Percentiles rank a stretch among this genome's conserved stretches.
phyloP scores from a whole-genome alignment of 345 rosid genomes.

The Cardiospermum halicacabum region DNA sequence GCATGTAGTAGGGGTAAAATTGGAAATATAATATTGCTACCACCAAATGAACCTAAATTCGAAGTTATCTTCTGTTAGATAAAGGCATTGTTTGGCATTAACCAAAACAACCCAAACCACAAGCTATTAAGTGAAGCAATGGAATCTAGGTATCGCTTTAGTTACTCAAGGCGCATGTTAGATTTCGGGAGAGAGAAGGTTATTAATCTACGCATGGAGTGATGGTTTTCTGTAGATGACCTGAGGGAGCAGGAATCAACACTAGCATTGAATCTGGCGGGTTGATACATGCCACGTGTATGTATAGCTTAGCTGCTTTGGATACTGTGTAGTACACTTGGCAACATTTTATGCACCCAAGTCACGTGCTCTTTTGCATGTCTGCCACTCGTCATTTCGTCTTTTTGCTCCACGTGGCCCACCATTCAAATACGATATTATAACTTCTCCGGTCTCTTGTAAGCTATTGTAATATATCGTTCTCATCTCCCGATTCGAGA shows the following conservation, averaged over 20 bases:
- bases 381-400: constrained; percentile 18
- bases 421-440: not conserved
- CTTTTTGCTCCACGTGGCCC: constrained; percentile 16
- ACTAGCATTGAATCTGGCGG: constrained; percentile 9
- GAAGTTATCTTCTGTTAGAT: not conserved
- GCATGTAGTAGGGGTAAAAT: too few relatives aligned
- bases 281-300: constrained; percentile 20
- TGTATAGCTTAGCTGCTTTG: constrained; percentile 1
- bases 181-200: not conserved
- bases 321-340: constrained; percentile 18
- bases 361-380: constrained; percentile 14
- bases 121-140: not conserved
- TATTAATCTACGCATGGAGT: constrained; percentile 13
- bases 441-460: not conserved
- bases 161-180: constrained; percentile 15
- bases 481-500: not conserved
- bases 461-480: constrained; percentile 15
- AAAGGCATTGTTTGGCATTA: not conserved
- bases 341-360: constrained; percentile 12
- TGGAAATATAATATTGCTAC: not conserved
- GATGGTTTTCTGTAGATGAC: not conserved
- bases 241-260: not conserved
- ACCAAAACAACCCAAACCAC: not conserved
- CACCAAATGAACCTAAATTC: not conserved
- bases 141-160: too few relatives aligned